These are phyloP conservation scores for Neofusicoccum sp. DNA, from an alignment of 2,329 filamentous ascomycete genomes.

Conservation along the genomic window DNA sequence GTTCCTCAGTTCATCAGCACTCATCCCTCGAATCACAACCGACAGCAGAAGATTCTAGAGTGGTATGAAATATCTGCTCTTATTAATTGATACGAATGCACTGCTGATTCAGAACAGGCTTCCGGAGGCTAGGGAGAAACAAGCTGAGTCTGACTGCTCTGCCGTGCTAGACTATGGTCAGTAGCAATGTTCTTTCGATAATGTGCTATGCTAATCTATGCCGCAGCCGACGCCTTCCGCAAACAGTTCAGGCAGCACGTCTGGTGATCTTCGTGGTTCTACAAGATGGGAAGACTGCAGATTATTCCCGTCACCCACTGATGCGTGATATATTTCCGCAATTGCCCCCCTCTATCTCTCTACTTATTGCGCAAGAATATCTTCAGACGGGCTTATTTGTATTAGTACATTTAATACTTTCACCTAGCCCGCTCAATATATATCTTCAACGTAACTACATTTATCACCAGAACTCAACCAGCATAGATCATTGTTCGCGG, in stretches of 20 bases:
- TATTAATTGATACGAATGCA: not conserved
- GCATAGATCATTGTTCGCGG: no score
- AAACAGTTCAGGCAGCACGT: not conserved
- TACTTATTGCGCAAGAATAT: no score
- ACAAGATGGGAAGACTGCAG: no score
- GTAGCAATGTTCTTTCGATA: not conserved
- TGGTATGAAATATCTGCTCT: conserved; percentile 42
- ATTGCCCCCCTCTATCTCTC: no score
- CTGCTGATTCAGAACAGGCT: conserved; percentile 24
- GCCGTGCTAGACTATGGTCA: not conserved
- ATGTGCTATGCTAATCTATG: not conserved
- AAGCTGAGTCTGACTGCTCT: conserved; percentile 33
- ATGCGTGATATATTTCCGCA: no score
- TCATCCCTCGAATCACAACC: conserved; percentile 68
- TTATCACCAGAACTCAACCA: no score
- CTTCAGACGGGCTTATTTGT: no score
- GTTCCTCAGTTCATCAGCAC: conserved; percentile 73
- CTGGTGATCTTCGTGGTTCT: not conserved
- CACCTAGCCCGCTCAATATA: no score
- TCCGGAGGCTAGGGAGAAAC: conserved; percentile 40
- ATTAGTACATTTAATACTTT: no score
- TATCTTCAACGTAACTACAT: no score
- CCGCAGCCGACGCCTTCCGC: not conserved
- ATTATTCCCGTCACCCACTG: no score
- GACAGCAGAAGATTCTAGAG: conserved; percentile 63